Evolutionary conservation across 352 stramenopile genomes (phyloP).

Genomic region (Globisporangium splendens): DNA sequence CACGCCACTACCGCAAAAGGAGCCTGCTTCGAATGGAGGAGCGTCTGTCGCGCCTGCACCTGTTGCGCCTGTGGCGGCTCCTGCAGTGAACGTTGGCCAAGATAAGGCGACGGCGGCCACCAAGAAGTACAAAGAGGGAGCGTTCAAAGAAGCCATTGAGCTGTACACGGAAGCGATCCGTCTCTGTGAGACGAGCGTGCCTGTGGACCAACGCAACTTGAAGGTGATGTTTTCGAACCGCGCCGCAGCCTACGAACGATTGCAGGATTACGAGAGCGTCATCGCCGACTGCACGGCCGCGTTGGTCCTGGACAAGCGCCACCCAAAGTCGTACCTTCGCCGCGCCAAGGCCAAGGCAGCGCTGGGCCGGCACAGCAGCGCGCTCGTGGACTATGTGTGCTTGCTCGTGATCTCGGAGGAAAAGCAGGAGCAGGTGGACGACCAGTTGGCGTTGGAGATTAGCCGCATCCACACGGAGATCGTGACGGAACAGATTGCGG

Average conservation of each 20-base stretch:
- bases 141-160: constrained; percentile 60
- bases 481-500: constrained; percentile 60
- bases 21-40: constrained; percentile 11
- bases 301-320: constrained; percentile 57
- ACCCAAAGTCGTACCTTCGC: constrained; percentile 75
- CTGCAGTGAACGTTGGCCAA: constrained; percentile 39
- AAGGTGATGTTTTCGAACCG: constrained; percentile 88
- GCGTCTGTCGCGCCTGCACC: constrained; percentile 1
- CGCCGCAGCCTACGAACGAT: constrained; percentile 65
- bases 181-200: constrained; percentile 49
- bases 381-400: constrained; percentile 79
- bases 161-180: constrained; percentile 68
- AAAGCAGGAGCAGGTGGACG: constrained; percentile 71
- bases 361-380: constrained; percentile 42
- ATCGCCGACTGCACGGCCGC: constrained; percentile 58
- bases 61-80: constrained; percentile 1
- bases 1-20: constrained; percentile 23
- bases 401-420: constrained; percentile 77
- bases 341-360: constrained; percentile 65
- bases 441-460: constrained; percentile 65
- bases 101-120: constrained; percentile 65
- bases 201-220: constrained; percentile 66
- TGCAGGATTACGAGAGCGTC: constrained; percentile 62
- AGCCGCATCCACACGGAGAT: constrained; percentile 74
- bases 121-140: constrained; percentile 76